Base-by-base conservation (phyloP, 169 alveolate genomes). In the Plasmodium reichenowi region DNA sequence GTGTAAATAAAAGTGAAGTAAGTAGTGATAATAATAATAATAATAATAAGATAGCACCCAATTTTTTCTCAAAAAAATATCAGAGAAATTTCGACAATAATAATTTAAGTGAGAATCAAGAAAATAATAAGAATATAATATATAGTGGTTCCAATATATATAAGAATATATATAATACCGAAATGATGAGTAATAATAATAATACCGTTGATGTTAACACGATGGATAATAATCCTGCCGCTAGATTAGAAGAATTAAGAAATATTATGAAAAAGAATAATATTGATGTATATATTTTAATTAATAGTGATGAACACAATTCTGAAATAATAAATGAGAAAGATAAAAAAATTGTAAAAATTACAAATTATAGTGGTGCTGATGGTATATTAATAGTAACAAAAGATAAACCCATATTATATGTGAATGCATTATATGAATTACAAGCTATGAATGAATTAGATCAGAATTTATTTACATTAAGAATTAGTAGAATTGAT, bases 251-350 rank as follows among this genome's bases (percentile, higher is more conserved):
- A 29, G 56, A 43, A 3, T 38, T 86, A 17, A 86, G 64, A 74
- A 72, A 43, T 12, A 38, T 58, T 50, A 86, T 86, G 92, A 54
- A 48, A 7, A 72, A 72, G 22, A 47, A 72, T 13, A 86, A 86
- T 22, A 86, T 86, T 24, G 92, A 86, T 72, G 88, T 72, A 38
- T 86, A 86, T 38, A 72, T 86, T 12, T 43, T 86, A 70, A 72
- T 86, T 20, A 86, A 86, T n/a, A 86, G 63, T 67, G 92, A 86
- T 26, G 92, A 71, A n/a, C 92, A 86, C 70, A 86, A 86, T 45
- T 86, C 92, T 22, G 92, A 86, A 59, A 59, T 86, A 10, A 86
- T 86, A 50, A 86, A 86, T 64, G 87, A 70, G 9, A 59, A 86
- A 50, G 92, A 86, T 43, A 86, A 86, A 13, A 86, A 86, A 72